Evolutionary conservation across 192 early-diverging fungal species (phyloP).

Genomic region (Geosiphon pyriformis): DNA sequence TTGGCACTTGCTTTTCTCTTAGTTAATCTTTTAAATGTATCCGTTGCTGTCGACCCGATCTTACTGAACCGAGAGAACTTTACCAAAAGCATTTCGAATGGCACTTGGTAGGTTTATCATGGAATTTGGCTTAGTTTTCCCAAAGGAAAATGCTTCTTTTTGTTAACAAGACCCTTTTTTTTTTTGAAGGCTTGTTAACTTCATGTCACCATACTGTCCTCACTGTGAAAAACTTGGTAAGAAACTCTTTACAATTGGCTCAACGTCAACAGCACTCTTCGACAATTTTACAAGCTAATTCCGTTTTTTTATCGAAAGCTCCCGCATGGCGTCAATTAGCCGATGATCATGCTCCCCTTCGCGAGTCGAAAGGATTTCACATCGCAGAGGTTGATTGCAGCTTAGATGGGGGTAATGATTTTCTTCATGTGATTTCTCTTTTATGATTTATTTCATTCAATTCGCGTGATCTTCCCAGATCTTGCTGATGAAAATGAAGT

Average conservation of each 20-base stretch:
- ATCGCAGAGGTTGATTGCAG: conserved; percentile 69
- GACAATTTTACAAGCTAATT: not conserved
- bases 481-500: conserved; percentile 35
- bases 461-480: conserved; percentile 28
- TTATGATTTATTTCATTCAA: conserved; percentile 31
- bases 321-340: conserved; percentile 45
- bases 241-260: too few species aligned
- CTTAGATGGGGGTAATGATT: conserved; percentile 42
- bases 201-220: conserved; percentile 41
- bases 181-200: conserved; percentile 46
- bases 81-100: conserved; percentile 35
- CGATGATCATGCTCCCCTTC: conserved; percentile 31
- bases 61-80: conserved; percentile 40
- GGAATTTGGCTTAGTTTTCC: not conserved
- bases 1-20: too few species aligned
- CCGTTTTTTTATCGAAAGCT: conserved; percentile 22
- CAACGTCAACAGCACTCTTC: not conserved
- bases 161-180: not conserved
- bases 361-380: conserved; percentile 40
- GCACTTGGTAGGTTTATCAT: conserved; percentile 37
- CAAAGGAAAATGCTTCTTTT: not conserved
- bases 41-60: too few species aligned
- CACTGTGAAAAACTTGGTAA: conserved; percentile 43
- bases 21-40: too few species aligned
- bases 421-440: conserved; percentile 32